Conservation (phyloP, 2,329 filamentous ascomycete genomes). For the Nemania serpens region DNA sequence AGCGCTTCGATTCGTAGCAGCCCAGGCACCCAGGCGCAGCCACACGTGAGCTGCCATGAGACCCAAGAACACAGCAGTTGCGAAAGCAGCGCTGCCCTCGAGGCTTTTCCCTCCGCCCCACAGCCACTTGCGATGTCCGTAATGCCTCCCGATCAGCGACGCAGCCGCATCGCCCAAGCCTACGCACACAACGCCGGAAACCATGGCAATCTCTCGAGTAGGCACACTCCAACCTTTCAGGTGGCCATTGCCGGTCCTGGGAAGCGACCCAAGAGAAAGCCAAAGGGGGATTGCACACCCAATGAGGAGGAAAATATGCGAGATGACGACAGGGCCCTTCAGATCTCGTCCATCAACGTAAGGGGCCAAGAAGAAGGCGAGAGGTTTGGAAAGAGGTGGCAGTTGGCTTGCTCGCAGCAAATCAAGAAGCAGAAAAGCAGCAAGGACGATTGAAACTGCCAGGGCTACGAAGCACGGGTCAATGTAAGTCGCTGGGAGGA, state of each 20-base stretch:
- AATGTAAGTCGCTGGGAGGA: constrained; percentile 82
- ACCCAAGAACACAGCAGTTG: constrained; percentile 75
- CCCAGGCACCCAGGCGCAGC: constrained; percentile 78
- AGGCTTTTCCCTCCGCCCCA: constrained; percentile 97
- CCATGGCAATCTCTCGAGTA: constrained; percentile 81
- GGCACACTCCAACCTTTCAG: constrained; percentile 77
- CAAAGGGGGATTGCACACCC: constrained; percentile 95
- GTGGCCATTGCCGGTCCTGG: constrained; percentile 58
- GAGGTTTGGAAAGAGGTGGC: constrained; percentile 82
- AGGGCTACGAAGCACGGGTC: constrained; percentile 85
- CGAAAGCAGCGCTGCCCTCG: constrained; percentile 85
- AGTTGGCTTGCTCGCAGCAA: constrained; percentile 88
- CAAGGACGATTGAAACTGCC: constrained; percentile 77
- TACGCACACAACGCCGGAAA: constrained; percentile 90
- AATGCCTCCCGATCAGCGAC: constrained; percentile 84
- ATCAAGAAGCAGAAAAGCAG: constrained; percentile 86
- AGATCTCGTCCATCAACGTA: constrained; percentile 95
- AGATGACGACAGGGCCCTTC: constrained; percentile 90
- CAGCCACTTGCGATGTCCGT: constrained; percentile 86
- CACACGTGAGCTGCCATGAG: constrained; percentile 72
- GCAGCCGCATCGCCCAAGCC: constrained; percentile 95
- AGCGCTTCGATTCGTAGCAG: constrained; percentile 66
- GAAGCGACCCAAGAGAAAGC: constrained; percentile 76
- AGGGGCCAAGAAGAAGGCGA: constrained; percentile 85
- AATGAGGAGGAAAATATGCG: constrained; percentile 92